Percentiles rank a stretch among this genome's conserved stretches.
These are phyloP conservation scores for Hanseniaspora gamundiae DNA, from an alignment of 1,139 yeast species.

Conservation along the genomic window DNA sequence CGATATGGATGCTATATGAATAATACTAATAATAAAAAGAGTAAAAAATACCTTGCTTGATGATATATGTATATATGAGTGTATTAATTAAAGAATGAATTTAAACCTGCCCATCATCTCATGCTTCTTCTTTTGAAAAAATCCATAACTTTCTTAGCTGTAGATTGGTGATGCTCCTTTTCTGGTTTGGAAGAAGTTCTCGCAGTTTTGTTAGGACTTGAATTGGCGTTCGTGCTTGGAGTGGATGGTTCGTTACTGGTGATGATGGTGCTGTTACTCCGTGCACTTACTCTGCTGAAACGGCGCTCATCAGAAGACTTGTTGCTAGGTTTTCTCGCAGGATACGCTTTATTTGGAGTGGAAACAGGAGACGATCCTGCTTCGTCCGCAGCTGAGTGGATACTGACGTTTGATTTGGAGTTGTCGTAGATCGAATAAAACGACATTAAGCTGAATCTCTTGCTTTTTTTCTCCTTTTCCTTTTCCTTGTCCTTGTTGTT, in stretches of 20 bases:
- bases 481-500: not conserved
- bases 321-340: no score
- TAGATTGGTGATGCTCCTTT: slow-evolving; percentile 36
- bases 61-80: not conserved
- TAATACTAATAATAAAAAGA: no score
- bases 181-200: slow-evolving; percentile 14
- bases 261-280: not conserved
- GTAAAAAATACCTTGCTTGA: not conserved
- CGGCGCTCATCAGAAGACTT: no score
- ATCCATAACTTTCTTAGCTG: slow-evolving; percentile 70
- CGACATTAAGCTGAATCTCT: slow-evolving; percentile 24
- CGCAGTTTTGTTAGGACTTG: slow-evolving; percentile 3
- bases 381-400: not conserved
- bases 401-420: not conserved
- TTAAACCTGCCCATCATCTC: no score
- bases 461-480: slow-evolving; percentile 12
- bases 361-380: not conserved
- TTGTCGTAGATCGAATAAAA: slow-evolving; percentile 12
- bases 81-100: not conserved
- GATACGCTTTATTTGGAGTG: no score
- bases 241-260: not conserved
- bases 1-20: no score
- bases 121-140: slow-evolving; percentile 69
- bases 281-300: not conserved
- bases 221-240: no score